Evolutionary conservation across 352 stramenopile genomes (phyloP).

Genomic region (Globisporangium iwayamae): DNA sequence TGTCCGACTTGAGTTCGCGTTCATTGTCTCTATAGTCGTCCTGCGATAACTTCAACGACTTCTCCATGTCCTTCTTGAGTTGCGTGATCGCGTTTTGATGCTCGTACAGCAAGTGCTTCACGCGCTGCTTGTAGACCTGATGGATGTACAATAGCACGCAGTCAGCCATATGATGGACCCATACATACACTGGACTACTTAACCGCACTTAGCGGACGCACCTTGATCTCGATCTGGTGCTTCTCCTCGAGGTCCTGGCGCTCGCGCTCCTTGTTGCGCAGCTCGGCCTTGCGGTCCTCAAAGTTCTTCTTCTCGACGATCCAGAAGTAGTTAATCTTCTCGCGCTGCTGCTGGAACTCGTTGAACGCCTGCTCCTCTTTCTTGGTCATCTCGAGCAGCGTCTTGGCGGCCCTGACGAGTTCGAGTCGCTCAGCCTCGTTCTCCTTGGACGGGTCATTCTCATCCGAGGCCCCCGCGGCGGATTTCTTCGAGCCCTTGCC

Average conservation of each 20-base stretch:
- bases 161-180: not conserved
- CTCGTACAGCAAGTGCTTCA: conserved; percentile 96
- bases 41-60: conserved; percentile 87
- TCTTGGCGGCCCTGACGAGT: conserved; percentile 75
- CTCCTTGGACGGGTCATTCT: conserved; percentile 58
- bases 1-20: conserved; percentile 88
- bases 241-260: conserved; percentile 94
- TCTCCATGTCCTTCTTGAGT: conserved; percentile 90
- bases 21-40: conserved; percentile 89
- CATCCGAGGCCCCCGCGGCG: conserved; percentile 20
- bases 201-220: conserved; percentile 2
- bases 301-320: conserved; percentile 97
- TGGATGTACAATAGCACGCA: too few relatives aligned
- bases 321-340: conserved; percentile 98
- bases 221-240: conserved; percentile 95
- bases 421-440: conserved; percentile 67
- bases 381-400: conserved; percentile 72
- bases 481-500: conserved; percentile 44
- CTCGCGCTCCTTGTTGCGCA: conserved; percentile 94
- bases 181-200: too few relatives aligned
- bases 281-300: conserved; percentile 89
- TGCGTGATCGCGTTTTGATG: conserved; percentile 92
- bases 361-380: conserved; percentile 93
- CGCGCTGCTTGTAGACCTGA: conserved; percentile 92
- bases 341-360: conserved; percentile 94